phyloP scores from a whole-genome alignment of 441 rosid species.

The Populus hybrid region DNA sequence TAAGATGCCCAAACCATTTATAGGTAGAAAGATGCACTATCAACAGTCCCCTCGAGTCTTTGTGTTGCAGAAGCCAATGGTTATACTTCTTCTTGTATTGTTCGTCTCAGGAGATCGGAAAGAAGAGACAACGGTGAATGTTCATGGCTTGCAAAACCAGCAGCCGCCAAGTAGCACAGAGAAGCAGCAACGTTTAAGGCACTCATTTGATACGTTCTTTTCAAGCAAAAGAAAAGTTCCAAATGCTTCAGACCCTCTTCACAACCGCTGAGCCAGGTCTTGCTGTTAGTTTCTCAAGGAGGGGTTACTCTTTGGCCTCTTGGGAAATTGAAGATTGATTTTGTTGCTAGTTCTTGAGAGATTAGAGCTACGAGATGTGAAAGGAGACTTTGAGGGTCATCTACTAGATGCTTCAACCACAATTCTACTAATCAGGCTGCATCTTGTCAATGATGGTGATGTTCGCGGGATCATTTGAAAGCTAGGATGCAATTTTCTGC shows the following conservation, averaged over 20 bases:
- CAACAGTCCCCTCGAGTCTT: conserved; percentile 10
- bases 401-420: background rate
- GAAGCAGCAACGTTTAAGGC: conserved; percentile 20
- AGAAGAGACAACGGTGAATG: conserved; percentile 17
- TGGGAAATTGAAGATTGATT: background rate
- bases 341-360: background rate
- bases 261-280: conserved; percentile 47
- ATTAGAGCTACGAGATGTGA: background rate
- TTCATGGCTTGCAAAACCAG: conserved; percentile 9
- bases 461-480: background rate
- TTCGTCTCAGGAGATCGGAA: conserved; percentile 34
- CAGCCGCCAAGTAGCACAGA: conserved; percentile 14
- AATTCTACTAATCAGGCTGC: background rate
- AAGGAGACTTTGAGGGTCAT: background rate
- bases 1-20: conserved; percentile 6
- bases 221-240: conserved; percentile 64
- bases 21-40: conserved; percentile 18
- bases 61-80: conserved; percentile 22
- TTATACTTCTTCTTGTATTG: conserved; percentile 25
- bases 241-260: conserved; percentile 69
- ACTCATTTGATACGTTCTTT: conserved; percentile 28
- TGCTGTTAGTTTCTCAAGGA: too few relatives aligned
- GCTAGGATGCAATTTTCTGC: conserved; percentile 6
- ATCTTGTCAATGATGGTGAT: conserved; percentile 7
- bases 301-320: too few relatives aligned